These are phyloP conservation scores for Salix exigua DNA, from an alignment of 345 rosid genomes.

Conservation along the genomic window DNA sequence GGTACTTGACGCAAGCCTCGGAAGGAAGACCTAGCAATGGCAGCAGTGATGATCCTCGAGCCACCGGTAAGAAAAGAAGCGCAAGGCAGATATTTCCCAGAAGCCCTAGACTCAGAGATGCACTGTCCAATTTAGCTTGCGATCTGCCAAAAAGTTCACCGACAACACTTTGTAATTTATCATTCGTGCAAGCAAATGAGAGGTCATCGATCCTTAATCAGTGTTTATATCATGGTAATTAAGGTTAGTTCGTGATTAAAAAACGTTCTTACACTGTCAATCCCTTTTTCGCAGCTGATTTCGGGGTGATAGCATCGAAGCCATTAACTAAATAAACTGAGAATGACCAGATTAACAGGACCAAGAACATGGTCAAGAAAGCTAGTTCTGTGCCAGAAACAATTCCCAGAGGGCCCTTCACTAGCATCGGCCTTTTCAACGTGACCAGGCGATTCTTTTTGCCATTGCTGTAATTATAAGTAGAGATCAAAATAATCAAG, in stretches of 20 bases:
- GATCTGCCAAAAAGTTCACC: conserved; percentile 37
- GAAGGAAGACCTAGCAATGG: conserved; percentile 64
- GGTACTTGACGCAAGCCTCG: conserved; percentile 84
- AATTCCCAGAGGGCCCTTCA: conserved; percentile 81
- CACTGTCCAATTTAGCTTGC: conserved; percentile 40
- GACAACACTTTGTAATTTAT: no score
- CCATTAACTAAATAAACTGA: conserved; percentile 36
- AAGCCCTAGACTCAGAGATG: conserved; percentile 43
- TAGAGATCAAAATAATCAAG: not conserved
- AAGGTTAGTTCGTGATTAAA: no score
- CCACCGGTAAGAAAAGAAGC: conserved; percentile 74
- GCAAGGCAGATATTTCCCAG: conserved; percentile 62
- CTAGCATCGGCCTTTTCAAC: conserved; percentile 59
- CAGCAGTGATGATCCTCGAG: conserved; percentile 74
- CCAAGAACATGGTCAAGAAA: conserved; percentile 63
- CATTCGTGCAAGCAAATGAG: no score
- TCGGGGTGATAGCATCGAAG: conserved; percentile 39
- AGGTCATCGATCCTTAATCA: no score
- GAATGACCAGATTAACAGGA: conserved; percentile 64
- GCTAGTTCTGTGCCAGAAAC: conserved; percentile 57
- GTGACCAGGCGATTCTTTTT: not conserved
- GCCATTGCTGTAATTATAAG: conserved; percentile 12
- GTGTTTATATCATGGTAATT: not conserved
- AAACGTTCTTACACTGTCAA: conserved; percentile 39
- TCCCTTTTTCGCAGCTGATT: conserved; percentile 35